Conservation (phyloP, 495 filamentous ascomycete species). For the Talaromyces thailandensis region DNA sequence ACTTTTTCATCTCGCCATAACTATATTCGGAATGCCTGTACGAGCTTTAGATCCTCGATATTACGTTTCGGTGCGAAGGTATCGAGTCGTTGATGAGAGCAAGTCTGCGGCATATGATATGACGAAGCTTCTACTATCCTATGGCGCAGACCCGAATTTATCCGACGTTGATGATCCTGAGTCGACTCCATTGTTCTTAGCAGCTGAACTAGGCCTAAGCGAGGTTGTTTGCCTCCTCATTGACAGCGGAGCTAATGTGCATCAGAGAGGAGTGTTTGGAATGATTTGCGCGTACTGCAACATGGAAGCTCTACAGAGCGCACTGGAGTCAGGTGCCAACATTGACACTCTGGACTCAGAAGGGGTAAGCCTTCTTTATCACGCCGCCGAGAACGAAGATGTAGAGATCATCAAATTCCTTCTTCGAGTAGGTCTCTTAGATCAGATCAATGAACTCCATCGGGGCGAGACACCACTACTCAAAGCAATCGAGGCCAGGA, state of each 20-base stretch:
- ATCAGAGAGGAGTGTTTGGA: neutral
- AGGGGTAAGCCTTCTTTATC: neutral
- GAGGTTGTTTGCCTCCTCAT: neutral
- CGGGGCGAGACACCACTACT: neutral
- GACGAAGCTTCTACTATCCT: neutral
- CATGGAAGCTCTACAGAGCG: neutral
- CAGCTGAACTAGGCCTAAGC: neutral
- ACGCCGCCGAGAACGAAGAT: neutral
- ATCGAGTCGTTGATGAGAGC: neutral
- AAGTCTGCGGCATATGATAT: neutral
- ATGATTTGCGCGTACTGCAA: neutral
- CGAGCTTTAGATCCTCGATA: neutral
- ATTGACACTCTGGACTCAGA: neutral
- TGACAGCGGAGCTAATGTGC: neutral
- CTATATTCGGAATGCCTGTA: neutral
- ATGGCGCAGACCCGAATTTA: neutral
- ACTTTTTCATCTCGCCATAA: neutral
- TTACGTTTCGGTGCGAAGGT: neutral
- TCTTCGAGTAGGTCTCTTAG: neutral
- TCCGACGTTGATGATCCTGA: neutral
- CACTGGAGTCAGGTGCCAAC: neutral
- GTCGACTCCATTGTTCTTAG: neutral
- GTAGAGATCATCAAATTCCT: neutral
- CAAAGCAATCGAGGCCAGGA: neutral
- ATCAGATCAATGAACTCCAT: neutral